Percentiles rank a stretch among this genome's conserved stretches.
These are phyloP conservation scores for Wickerhamiella infanticola DNA, from an alignment of 1,139 yeast genomes.

Conservation along the genomic window DNA sequence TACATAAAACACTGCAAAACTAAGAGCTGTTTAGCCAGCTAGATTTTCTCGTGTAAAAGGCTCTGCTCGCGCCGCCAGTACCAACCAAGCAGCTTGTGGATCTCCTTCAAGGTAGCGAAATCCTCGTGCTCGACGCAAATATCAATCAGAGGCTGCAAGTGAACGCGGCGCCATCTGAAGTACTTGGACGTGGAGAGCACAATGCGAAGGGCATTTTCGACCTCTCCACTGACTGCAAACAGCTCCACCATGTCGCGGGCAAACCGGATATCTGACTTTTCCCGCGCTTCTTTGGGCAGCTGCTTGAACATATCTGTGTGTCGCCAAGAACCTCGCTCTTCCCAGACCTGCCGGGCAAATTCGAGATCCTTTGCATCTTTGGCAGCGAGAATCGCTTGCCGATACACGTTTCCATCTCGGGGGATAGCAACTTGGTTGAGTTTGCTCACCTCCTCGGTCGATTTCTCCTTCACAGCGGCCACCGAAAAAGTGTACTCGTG, in stretches of 20 bases:
- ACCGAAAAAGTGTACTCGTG: conserved; percentile 28
- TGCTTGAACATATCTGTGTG: conserved; percentile 35
- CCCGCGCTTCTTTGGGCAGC: conserved; percentile 29
- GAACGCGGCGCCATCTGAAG: conserved; percentile 45
- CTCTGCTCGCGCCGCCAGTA: conserved; percentile 3
- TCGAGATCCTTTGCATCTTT: conserved; percentile 37
- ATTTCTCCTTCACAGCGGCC: conserved; percentile 1
- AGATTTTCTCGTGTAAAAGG: background rate
- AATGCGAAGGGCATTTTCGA: conserved; percentile 57
- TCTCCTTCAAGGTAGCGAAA: conserved; percentile 24
- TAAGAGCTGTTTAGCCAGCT: background rate
- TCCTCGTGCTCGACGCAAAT: conserved; percentile 30
- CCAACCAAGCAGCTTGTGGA: conserved; percentile 3
- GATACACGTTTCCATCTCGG: conserved; percentile 30
- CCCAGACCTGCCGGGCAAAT: conserved; percentile 56
- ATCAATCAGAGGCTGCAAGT: conserved; percentile 17
- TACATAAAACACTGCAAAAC: background rate
- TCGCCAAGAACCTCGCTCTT: conserved; percentile 60
- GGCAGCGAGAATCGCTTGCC: conserved; percentile 44
- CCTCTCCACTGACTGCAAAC: conserved; percentile 35
- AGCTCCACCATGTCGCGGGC: conserved; percentile 48
- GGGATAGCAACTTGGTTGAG: conserved; percentile 1
- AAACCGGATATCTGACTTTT: conserved; percentile 46
- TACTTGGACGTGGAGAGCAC: conserved; percentile 50
- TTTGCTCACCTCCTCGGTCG: background rate